Percentiles rank a stretch among this genome's conserved stretches.
These are phyloP conservation scores for Helotiales sp. DNA, from an alignment of 2,329 filamentous ascomycete genomes.

Conservation along the genomic window DNA sequence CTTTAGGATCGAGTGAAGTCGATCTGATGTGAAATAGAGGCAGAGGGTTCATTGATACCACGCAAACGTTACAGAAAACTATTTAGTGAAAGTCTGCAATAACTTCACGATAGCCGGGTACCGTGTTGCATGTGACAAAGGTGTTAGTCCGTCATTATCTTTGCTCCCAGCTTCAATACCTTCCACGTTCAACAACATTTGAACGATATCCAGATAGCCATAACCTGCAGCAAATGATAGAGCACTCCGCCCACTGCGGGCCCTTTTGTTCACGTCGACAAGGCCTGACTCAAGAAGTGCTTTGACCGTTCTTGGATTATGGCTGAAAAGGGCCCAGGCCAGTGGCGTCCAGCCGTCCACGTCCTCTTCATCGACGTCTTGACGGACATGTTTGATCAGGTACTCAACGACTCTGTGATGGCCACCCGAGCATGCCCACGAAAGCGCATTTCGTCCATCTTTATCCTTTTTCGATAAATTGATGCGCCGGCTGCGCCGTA, in stretches of 20 bases:
- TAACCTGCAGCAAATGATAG: constrained; percentile 46
- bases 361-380: constrained; percentile 44
- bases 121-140: constrained; percentile 5
- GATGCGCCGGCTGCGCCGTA: constrained; percentile 35
- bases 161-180: constrained; percentile 18
- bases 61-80: too few species aligned
- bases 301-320: constrained; percentile 39
- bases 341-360: constrained; percentile 46
- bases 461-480: constrained; percentile 42
- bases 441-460: constrained; percentile 42
- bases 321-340: constrained; percentile 43
- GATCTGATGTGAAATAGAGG: too few species aligned
- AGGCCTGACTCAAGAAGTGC: constrained; percentile 40
- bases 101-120: neutral
- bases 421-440: constrained; percentile 40
- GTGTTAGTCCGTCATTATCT: constrained; percentile 18
- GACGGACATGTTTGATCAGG: constrained; percentile 40
- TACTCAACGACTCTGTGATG: constrained; percentile 38
- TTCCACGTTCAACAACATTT: constrained; percentile 16
- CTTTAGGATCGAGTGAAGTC: too few species aligned
- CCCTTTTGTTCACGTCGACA: constrained; percentile 43
- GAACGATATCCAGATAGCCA: constrained; percentile 40
- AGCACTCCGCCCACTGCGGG: constrained; percentile 40
- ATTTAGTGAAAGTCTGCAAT: neutral
- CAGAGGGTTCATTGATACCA: too few species aligned